Percentiles rank a stretch among this genome's conserved stretches.
These are phyloP conservation scores for Nepenthes alata DNA, from an alignment of 179 eudicot species.

Conservation along the genomic window DNA sequence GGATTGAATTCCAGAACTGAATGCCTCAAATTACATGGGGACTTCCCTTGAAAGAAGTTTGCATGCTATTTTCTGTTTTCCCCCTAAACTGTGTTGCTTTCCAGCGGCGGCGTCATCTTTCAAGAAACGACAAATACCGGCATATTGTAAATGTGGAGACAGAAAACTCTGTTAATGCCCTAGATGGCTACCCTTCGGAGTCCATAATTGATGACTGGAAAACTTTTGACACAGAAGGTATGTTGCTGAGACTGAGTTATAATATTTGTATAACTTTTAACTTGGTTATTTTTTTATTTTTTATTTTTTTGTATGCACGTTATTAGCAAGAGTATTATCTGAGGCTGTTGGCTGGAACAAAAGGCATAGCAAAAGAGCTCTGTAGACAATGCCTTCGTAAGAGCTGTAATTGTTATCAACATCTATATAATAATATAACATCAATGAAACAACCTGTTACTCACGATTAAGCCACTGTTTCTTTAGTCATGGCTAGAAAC, in stretches of 20 bases:
- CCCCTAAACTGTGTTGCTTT: conserved; percentile 7
- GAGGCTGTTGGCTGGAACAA: not conserved
- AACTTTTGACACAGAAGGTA: conserved; percentile 53
- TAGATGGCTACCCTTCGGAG: conserved; percentile 18
- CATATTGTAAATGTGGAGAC: conserved; percentile 48
- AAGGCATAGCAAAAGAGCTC: not conserved
- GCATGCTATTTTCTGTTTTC: not conserved
- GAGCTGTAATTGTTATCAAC: too few species aligned
- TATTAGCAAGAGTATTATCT: not conserved
- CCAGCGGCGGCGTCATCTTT: conserved; percentile 35
- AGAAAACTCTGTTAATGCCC: conserved; percentile 12
- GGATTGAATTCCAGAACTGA: not conserved
- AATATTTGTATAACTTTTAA: not conserved
- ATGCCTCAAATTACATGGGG: not conserved
- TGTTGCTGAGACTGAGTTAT: conserved; percentile 6
- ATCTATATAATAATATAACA: too few species aligned
- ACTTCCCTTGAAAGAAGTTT: too few species aligned
- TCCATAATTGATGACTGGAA: conserved; percentile 20
- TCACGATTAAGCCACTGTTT: too few species aligned
- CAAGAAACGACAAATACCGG: conserved; percentile 42
- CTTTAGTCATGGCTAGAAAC: too few species aligned
- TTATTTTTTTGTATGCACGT: not conserved
- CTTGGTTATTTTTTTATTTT: not conserved
- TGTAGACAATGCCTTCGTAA: too few species aligned
- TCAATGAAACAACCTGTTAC: too few species aligned